Evolutionary conservation across 2,329 filamentous ascomycete genomes (phyloP).

Genomic region (Colletotrichum sp.): DNA sequence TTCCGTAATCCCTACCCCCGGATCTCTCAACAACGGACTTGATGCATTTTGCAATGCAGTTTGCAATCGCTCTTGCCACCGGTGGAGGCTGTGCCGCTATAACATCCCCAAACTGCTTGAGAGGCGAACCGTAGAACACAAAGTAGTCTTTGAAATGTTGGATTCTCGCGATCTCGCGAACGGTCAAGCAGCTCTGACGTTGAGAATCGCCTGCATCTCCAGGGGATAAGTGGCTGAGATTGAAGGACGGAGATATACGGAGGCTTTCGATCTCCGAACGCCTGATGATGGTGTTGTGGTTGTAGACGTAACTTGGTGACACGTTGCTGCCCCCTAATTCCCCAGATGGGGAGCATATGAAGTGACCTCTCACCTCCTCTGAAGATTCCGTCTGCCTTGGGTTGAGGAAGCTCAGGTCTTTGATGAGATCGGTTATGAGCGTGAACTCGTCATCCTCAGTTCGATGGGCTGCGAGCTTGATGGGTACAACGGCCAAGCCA

Average conservation of each 20-base stretch:
- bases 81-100: neutral
- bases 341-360: neutral
- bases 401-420: neutral
- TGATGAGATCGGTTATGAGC: neutral
- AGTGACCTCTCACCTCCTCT: neutral
- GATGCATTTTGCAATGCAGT: neutral
- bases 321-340: neutral
- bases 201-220: neutral
- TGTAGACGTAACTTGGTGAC: neutral
- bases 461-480: neutral
- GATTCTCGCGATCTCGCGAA: neutral
- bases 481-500: neutral
- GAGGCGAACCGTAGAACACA: neutral
- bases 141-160: neutral
- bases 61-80: neutral
- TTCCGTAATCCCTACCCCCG: neutral
- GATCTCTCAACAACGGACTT: neutral
- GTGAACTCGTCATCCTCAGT: neutral
- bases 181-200: neutral
- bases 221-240: neutral
- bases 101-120: neutral
- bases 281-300: neutral
- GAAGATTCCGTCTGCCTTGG: neutral
- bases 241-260: neutral
- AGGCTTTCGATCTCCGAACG: neutral